Base-by-base conservation (phyloP, 2,329 filamentous ascomycete genomes). In the Aspergillus oerlinghausenensis region DNA sequence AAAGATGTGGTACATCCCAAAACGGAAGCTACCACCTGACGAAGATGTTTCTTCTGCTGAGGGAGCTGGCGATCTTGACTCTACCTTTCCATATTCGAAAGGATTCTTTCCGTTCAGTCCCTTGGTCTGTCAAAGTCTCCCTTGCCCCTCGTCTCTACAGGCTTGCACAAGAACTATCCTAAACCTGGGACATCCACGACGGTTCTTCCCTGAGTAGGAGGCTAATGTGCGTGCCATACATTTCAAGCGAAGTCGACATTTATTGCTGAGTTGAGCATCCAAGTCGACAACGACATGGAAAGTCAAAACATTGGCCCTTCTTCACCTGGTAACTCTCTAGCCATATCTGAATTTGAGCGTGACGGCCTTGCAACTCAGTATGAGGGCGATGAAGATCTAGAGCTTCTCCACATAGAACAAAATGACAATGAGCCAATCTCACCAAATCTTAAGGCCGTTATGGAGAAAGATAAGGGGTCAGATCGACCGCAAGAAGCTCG, bases 341-440 rank as follows among this genome's bases (percentile, higher is more conserved):
- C 43, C 6, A 17, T 47, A 14, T 47, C 43, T 14, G 19, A 47
- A 14, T 7, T 26, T 5, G 43, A 47, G 3, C 43, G 14, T 47
- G 25, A 48, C 38, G 19, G 25, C 14, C 35, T 32, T 29, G 38
- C 21, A 6, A 23, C 43, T 7, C 26, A 45, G 23, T 60, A 58
- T 42, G 60, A 60, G 14, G 51, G 59, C 19, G 61, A 59, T 23
- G 62, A 63, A n/a, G 63, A 66, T 19, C 26, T 65, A 17, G 32
- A 65, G 19, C 54, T 66, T 17, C 40, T 66, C 9, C 60, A 56
- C 25, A 60, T 65, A 53, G 59, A 57, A 38, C 55, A 60, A 17
- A 49, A 49, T n/a, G 55, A 52, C 29, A 56, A 63, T 21, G 56
- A 62, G 4, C 52, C 54, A 17, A 45, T 56, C 25, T 63, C 63